Evolutionary conservation across 2,329 filamentous ascomycete species (phyloP).

Genomic region (Penicillium sp.): DNA sequence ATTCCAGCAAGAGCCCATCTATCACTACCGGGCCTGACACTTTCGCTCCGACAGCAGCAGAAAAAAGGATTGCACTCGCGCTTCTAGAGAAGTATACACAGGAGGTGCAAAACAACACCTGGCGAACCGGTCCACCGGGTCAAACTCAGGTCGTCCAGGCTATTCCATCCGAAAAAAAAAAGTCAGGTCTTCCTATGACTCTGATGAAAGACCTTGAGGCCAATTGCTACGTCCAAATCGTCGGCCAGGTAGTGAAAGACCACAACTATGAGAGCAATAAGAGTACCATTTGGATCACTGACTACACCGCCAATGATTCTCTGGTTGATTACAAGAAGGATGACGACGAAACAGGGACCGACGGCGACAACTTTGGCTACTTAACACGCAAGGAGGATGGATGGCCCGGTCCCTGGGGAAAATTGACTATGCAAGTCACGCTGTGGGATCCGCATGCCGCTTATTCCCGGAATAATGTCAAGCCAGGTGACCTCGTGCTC

Average conservation of each 20-base stretch:
- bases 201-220: conserved; percentile 64
- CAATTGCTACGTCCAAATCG: conserved; percentile 64
- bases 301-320: conserved; percentile 71
- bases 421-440: conserved; percentile 68
- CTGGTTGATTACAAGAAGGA: conserved; percentile 59
- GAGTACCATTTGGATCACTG: conserved; percentile 71
- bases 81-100: conserved; percentile 25
- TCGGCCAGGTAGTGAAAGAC: conserved; percentile 68
- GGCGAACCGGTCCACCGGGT: not conserved
- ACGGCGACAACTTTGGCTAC: conserved; percentile 62
- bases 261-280: conserved; percentile 48
- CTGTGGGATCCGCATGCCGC: conserved; percentile 68
- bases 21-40: conserved; percentile 30
- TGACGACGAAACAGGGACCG: conserved; percentile 36
- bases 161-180: not conserved
- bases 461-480: conserved; percentile 58
- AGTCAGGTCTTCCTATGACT: conserved; percentile 46
- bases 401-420: conserved; percentile 76
- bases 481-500: conserved; percentile 61
- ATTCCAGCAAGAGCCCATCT: conserved; percentile 18
- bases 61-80: conserved; percentile 29
- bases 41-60: conserved; percentile 27
- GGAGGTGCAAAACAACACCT: not conserved
- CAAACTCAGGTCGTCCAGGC: conserved; percentile 10
- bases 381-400: conserved; percentile 35